phyloP scores from a whole-genome alignment of 306 rosid genomes.

The Vigna unguiculata region DNA sequence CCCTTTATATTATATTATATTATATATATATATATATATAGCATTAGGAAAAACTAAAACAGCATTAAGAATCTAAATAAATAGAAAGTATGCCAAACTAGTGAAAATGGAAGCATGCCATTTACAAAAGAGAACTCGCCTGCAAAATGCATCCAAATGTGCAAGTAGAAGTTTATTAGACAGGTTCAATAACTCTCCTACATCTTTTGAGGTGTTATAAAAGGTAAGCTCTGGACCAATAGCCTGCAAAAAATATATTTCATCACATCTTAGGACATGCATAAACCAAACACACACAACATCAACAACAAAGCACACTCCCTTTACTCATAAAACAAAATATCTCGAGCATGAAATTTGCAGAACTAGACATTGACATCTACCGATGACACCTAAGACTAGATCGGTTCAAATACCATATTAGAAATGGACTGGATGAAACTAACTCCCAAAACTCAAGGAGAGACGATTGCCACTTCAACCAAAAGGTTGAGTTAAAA shows the following conservation, averaged over 20 bases:
- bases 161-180: constrained; percentile 89
- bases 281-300: neutral
- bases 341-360: neutral
- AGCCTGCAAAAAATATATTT: constrained; percentile 66
- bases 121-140: constrained; percentile 53
- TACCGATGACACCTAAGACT: neutral
- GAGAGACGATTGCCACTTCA: neutral
- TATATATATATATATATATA: neutral
- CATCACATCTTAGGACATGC: constrained; percentile 25
- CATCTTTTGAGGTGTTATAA: constrained; percentile 77
- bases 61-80: constrained; percentile 9
- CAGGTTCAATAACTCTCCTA: constrained; percentile 65
- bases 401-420: neutral
- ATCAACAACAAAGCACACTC: neutral
- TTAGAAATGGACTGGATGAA: neutral
- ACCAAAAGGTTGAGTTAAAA: neutral
- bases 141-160: constrained; percentile 89
- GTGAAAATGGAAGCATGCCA: constrained; percentile 12
- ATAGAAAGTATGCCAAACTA: constrained; percentile 1
- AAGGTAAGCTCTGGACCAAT: constrained; percentile 95
- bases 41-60: constrained; percentile 1
- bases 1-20: neutral
- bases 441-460: neutral
- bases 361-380: neutral
- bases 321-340: neutral